phyloP scores from a whole-genome alignment of 805 yeast species.

The Schwanniomyces polymorphus region DNA sequence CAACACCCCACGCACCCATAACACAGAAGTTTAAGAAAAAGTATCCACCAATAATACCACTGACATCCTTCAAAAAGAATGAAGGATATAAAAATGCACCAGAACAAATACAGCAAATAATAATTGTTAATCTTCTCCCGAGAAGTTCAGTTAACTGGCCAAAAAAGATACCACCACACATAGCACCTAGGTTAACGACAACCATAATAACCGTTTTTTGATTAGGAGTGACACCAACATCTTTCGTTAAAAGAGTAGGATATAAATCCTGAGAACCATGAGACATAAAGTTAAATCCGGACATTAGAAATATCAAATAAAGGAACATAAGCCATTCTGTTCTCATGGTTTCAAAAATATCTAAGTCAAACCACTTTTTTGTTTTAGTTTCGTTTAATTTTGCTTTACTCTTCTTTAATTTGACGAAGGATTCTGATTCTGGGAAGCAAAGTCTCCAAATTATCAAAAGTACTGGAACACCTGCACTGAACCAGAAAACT shows the following conservation, averaged over 20 bases:
- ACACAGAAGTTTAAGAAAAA: conserved; percentile 62
- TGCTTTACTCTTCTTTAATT: conserved; percentile 18
- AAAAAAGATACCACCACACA: conserved; percentile 45
- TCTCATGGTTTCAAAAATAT: conserved; percentile 17
- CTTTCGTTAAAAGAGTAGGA: conserved; percentile 35
- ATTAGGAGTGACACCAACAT: conserved; percentile 29
- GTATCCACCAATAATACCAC: conserved; percentile 56
- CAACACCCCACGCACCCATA: conserved; percentile 71
- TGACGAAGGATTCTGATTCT: conserved; percentile 51
- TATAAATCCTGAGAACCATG: conserved; percentile 45
- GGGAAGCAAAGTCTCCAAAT: conserved; percentile 32
- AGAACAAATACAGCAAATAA: conserved; percentile 19
- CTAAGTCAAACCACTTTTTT: conserved; percentile 3
- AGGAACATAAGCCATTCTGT: conserved; percentile 61
- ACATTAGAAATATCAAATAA: conserved; percentile 52
- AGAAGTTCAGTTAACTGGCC: conserved; percentile 38
- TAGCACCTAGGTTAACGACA: conserved; percentile 42
- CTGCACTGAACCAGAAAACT: conserved; percentile 67
- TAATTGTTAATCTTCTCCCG: conserved; percentile 36
- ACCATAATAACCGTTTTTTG: conserved; percentile 37
- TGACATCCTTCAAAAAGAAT: conserved; percentile 26
- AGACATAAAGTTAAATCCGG: conserved; percentile 42
- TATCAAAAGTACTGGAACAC: conserved; percentile 40
- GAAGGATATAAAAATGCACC: conserved; percentile 43
- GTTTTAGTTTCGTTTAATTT: background rate